Base-by-base conservation (phyloP, 495 filamentous ascomycete species). In the Talaromyces ruber region DNA sequence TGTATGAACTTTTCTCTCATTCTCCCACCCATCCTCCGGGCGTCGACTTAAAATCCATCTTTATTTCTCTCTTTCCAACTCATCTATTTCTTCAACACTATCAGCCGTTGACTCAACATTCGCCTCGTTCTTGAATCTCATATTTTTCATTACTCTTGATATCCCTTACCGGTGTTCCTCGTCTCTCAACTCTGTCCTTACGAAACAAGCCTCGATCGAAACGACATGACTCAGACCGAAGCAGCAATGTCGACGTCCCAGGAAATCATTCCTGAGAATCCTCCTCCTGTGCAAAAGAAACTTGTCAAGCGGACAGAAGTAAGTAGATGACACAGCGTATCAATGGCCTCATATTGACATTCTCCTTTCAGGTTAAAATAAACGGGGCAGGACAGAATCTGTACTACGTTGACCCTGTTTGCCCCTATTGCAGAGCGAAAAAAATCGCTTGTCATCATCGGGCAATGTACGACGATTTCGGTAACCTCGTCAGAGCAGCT, bases 371-470 rank as follows among this genome's bases (percentile, higher is more conserved):
- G 47, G 11, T 22, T 16, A 28, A 54, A 16, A 6, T 6, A 14
- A 24, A 22, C 11, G 21, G 14, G 22, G 16, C 5, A 54, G 51
- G 22, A n/a, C 11, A 4, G 22, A 54, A 14, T 5, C n/a, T 52
- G 12, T 39, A 9, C 28, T 54, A 14, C 21, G 9, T 16, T 6
- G 51, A 54, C 1, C 8, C 51, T 16, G 51, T 26, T n/a, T 71
- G 69, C 26, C 30, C 16, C 6, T 37, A 63, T 9, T 71, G 69
- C 59, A 66, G 58, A 32, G 18, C 14, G 7, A 64, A 60, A 55
- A 71, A 71, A 66, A 65, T 64, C 28, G 61, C 63, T 1, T 70
- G 67, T 59, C 43, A 25, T 1, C 69, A 71, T 14, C 32, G 58
- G 24, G n/a, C 45, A 5, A 24, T 22, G 25, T 9, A 24, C 28